Evolutionary conservation across 331 rosid genomes (phyloP).

Genomic region (Acacia pycnantha): DNA sequence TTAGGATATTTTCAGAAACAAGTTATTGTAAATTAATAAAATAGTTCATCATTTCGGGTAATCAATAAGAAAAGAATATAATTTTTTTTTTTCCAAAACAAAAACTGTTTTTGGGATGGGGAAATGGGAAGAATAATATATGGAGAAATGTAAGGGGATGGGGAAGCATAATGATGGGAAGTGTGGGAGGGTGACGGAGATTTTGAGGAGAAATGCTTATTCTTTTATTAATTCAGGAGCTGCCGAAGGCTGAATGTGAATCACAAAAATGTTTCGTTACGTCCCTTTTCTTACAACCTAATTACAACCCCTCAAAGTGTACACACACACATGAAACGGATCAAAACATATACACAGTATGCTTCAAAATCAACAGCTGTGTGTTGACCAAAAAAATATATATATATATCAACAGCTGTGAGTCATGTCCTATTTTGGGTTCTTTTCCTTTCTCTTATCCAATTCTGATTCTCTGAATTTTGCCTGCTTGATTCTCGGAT

Average conservation of each 20-base stretch:
- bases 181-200: not conserved
- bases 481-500: not conserved
- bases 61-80: not conserved
- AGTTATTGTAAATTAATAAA: not conserved
- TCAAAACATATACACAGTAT: not conserved
- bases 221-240: not conserved
- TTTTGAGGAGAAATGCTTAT: not conserved
- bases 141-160: not conserved
- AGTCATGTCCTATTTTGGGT: not conserved
- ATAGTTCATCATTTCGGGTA: not conserved
- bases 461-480: not conserved
- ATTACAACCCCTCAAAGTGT: not conserved
- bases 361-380: not conserved
- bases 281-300: not conserved
- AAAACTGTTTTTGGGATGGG: not conserved
- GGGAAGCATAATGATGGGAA: not conserved
- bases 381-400: too few relatives aligned
- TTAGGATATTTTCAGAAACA: not conserved
- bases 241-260: not conserved
- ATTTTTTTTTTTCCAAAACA: not conserved
- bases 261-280: not conserved
- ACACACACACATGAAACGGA: not conserved
- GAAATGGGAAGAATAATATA: not conserved
- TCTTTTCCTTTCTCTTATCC: not conserved
- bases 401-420: not conserved